phyloP scores from a whole-genome alignment of 164 flowering plant species.

The Magnolia sinica region DNA sequence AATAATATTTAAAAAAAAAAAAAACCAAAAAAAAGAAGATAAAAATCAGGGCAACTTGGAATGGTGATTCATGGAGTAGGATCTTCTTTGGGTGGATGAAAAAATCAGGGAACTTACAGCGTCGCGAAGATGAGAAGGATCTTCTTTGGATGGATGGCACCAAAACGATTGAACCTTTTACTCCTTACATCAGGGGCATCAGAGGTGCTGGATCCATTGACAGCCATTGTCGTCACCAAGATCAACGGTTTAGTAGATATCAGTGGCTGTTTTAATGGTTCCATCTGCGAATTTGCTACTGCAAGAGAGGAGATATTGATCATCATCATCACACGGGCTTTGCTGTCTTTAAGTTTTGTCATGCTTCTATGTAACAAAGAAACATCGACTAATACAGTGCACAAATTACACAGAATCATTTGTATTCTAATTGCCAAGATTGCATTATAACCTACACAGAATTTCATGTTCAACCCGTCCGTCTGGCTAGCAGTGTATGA shows the following conservation, averaged over 20 bases:
- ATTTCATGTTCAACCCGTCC: no score
- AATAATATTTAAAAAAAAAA: background rate
- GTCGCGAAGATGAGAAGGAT: constrained; percentile 38
- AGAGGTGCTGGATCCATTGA: constrained; percentile 4
- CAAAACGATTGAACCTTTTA: constrained; percentile 27
- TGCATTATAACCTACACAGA: no score
- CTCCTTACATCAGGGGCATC: constrained; percentile 24
- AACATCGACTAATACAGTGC: no score
- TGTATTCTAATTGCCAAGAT: no score
- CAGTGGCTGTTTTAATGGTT: constrained; percentile 14
- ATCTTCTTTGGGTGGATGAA: background rate
- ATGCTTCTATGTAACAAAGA: no score
- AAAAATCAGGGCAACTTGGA: background rate
- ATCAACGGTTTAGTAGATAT: constrained; percentile 19
- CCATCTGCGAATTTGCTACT: constrained; percentile 27
- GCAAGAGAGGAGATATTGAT: constrained; percentile 4
- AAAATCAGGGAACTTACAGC: constrained; percentile 22
- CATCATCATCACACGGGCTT: background rate
- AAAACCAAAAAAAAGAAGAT: background rate
- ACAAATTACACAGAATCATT: no score
- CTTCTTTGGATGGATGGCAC: constrained; percentile 29
- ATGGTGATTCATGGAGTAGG: no score
- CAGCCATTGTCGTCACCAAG: constrained; percentile 9
- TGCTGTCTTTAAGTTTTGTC: no score
- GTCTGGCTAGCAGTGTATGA: background rate